Conservation (phyloP, 805 yeast genomes). For the Hagleromyces aurorensis region DNA sequence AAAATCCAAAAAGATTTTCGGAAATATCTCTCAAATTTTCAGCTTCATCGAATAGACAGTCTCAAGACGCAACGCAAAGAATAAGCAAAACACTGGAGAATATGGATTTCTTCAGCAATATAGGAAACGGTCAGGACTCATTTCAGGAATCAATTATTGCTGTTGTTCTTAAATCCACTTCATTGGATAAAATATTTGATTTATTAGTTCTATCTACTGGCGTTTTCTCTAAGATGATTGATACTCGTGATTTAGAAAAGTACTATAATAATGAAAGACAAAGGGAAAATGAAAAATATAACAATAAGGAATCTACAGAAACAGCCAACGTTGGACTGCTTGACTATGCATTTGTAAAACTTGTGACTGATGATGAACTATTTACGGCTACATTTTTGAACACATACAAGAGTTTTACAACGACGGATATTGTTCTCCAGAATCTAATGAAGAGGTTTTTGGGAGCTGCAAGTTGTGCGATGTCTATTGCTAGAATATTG, state of each 20-base stretch:
- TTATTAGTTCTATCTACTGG: slow-evolving; percentile 65
- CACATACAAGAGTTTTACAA: slow-evolving; percentile 58
- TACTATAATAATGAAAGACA: slow-evolving; percentile 30
- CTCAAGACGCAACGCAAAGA: slow-evolving; percentile 16
- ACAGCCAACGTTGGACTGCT: slow-evolving; percentile 23
- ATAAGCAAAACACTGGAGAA: slow-evolving; percentile 24
- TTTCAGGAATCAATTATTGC: slow-evolving; percentile 31
- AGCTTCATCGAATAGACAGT: slow-evolving; percentile 19
- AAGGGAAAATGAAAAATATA: slow-evolving; percentile 4
- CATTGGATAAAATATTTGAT: slow-evolving; percentile 71
- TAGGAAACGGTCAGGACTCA: slow-evolving; percentile 29
- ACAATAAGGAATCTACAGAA: slow-evolving; percentile 3
- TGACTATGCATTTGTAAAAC: slow-evolving; percentile 36
- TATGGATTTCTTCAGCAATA: slow-evolving; percentile 27
- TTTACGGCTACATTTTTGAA: slow-evolving; percentile 64
- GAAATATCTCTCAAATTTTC: slow-evolving; percentile 25
- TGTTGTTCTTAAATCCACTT: slow-evolving; percentile 59
- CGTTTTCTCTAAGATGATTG: slow-evolving; percentile 42
- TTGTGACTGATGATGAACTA: slow-evolving; percentile 55
- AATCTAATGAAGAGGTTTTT: slow-evolving; percentile 47
- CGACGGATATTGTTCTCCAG: slow-evolving; percentile 45
- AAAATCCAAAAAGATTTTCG: slow-evolving; percentile 38
- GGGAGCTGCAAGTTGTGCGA: slow-evolving; percentile 57
- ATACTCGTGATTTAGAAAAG: slow-evolving; percentile 36
- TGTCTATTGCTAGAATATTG: slow-evolving; percentile 37